Base-by-base conservation (phyloP, 2,329 filamentous ascomycete species). In the Nemania sp. region DNA sequence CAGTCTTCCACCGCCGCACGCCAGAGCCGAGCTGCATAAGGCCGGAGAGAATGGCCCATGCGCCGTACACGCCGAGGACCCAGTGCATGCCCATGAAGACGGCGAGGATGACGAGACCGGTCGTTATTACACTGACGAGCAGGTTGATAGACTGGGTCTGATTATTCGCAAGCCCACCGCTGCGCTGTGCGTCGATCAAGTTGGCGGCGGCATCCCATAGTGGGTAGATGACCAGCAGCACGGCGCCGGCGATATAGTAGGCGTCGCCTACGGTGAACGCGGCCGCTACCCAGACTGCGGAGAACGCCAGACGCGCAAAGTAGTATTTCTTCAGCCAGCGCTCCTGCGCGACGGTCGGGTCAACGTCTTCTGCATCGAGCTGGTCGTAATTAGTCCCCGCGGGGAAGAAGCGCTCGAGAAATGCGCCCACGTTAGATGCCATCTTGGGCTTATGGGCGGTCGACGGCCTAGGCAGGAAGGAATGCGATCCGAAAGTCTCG, bases 301-400 rank as follows among this genome's bases (percentile, higher is more conserved):
- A 54, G 17, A 57, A 60, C 4, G 43, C 54, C 11, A 53, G 45
- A n/a, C 55, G 57, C 41, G 52, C 52, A 26, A 60, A 58, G 39
- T 60, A 60, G 57, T 60, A 60, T 45, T 55, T 58, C 55, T 60
- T 60, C 37, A 60, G 42, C 57, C 57, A 60, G n/a, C 49, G 55
- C 52, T 60, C 55, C 31, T 60, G 54, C 30, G 42, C 39, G 8
- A 31, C 24, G 7, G 17, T 33, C 3, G 48, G 52, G 42, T 58
- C 49, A 19, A 9, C 45, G 14, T 52, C 45, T 11, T 50, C 57
- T 2, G 9, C 37, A 30, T 58, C 52, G 9, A 58, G 55, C 49
- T 58, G 36, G 42, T 58, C 57, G 33, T 60, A 60, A 31, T 48
- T 42, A 7, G 26, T 15, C 26, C 36, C 40, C 14, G 55, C 23